Conservation (phyloP, 1,139 yeast species). For the Taiozyma sp. region DNA sequence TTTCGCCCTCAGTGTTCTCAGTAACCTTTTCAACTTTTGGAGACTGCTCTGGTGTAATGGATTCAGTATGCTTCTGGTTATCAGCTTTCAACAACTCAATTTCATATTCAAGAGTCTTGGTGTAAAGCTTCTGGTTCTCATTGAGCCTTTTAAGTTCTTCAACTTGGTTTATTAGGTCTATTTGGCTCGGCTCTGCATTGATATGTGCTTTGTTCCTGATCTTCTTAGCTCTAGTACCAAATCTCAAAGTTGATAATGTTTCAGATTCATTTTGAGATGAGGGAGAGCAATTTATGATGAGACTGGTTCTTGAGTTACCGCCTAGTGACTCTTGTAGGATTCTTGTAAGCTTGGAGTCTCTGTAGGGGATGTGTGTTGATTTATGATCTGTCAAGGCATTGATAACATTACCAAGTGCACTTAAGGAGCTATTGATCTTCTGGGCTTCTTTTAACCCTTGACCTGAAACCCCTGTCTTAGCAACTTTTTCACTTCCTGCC, state of each 20-base stretch:
- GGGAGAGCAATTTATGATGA: slow-evolving; percentile 77
- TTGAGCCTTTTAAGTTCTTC: slow-evolving; percentile 43
- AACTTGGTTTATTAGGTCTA: slow-evolving; percentile 46
- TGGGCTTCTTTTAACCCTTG: slow-evolving; percentile 78
- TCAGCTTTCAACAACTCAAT: slow-evolving; percentile 37
- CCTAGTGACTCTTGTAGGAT: slow-evolving; percentile 82
- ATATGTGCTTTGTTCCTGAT: slow-evolving; percentile 65
- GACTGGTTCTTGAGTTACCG: slow-evolving; percentile 78
- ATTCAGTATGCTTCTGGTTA: slow-evolving; percentile 26
- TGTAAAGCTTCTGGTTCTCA: slow-evolving; percentile 38
- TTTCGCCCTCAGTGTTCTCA: not conserved
- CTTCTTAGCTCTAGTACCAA: slow-evolving; percentile 74
- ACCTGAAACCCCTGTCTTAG: slow-evolving; percentile 75
- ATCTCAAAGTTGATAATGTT: slow-evolving; percentile 71
- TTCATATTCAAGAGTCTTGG: slow-evolving; percentile 47
- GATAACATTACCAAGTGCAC: slow-evolving; percentile 77
- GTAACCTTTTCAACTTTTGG: not conserved
- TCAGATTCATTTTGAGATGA: slow-evolving; percentile 55
- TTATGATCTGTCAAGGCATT: slow-evolving; percentile 70
- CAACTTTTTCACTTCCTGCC: slow-evolving; percentile 88
- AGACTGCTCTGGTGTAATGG: slow-evolving; percentile 4
- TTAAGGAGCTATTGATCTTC: slow-evolving; percentile 72
- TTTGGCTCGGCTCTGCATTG: slow-evolving; percentile 61
- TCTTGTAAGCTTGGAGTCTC: slow-evolving; percentile 81
- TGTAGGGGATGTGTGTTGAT: slow-evolving; percentile 64